Evolutionary conservation across 306 rosid genomes (phyloP).

Genomic region (Urtica urens): DNA sequence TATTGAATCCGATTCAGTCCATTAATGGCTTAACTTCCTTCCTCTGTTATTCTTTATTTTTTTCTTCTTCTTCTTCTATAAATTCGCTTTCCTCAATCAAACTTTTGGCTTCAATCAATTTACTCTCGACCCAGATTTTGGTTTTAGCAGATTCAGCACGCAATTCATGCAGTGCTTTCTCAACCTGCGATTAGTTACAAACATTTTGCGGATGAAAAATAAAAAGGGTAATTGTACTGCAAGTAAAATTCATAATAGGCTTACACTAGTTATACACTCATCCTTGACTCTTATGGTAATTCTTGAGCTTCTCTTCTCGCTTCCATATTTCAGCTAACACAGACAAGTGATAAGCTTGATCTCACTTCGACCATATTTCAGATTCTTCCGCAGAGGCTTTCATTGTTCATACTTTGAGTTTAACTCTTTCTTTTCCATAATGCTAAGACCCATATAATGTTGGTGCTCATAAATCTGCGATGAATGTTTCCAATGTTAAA

Average conservation of each 20-base stretch:
- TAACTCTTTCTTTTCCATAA: conserved; percentile 72
- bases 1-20: too few relatives aligned
- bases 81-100: conserved; percentile 57
- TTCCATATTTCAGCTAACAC: conserved; percentile 61
- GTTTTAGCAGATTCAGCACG: conserved; percentile 89
- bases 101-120: conserved; percentile 51
- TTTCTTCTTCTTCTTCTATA: too few relatives aligned
- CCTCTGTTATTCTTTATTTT: too few relatives aligned
- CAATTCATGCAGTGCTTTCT: conserved; percentile 84
- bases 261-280: conserved; percentile 89
- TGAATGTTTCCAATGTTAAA: conserved; percentile 9
- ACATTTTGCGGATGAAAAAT: too few relatives aligned
- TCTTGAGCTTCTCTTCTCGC: conserved; percentile 72
- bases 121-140: conserved; percentile 79
- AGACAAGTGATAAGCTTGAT: conserved; percentile 43
- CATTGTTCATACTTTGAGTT: conserved; percentile 48
- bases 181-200: conserved; percentile 65
- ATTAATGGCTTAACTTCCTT: too few relatives aligned
- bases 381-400: conserved; percentile 52
- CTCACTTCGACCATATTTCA: conserved; percentile 50
- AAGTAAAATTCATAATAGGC: too few relatives aligned
- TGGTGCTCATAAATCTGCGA: conserved; percentile 73
- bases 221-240: too few relatives aligned
- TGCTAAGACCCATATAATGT: conserved; percentile 93
- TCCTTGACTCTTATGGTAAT: conserved; percentile 70